Evolutionary conservation across 139 green algal species (phyloP), one percentile per base, ranked within the genome.

Genomic region (Chlorella sorokiniana): DNA sequence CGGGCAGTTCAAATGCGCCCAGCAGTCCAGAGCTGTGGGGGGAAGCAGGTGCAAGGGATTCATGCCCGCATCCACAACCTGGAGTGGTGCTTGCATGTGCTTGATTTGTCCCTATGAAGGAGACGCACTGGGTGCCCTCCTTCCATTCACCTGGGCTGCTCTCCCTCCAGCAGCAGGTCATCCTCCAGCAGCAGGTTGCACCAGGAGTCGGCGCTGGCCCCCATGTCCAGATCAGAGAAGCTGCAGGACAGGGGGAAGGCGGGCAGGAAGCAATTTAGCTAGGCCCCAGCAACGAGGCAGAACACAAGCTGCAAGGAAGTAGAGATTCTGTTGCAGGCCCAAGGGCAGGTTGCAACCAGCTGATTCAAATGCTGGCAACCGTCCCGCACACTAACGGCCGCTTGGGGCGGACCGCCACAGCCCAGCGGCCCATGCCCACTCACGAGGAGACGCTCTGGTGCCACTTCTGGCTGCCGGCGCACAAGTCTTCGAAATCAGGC

Each of bases 141-240:
- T 65, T 65, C 18, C 18, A n/a, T 29, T 23, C 73, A 79, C 73
- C 73, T 79, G 73, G 27, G 40, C 54, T 79, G 52, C 25, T 79
- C 35, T 8, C 38, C 73, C 23, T 72, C 54, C 20, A 22, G n/a
- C 56, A 33, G 56, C 23, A 65, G 56, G 56, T 6, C 69, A 40
- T 54, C 54, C n/a, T 62, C 31, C 54, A 79, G 29, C 54, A 79
- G 54, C 37, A 79, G 23, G 10, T 79, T 25, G 35, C 73, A 79
- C 37, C 51, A 48, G 54, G 37, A 29, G 27, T 27, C 41, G 73
- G 37, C 37, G 54, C 54, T 69, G 35, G 29, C 73, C 20, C 52
- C 61, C 29, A 76, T 51, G 38, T 77, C 73, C 52, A 79, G 54
- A 27, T 79, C 73, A 20, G 33, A 79, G 51, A 79, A 79, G 35